Conservation (phyloP, 345 rosid species). For the Hibiscus mutabilis region DNA sequence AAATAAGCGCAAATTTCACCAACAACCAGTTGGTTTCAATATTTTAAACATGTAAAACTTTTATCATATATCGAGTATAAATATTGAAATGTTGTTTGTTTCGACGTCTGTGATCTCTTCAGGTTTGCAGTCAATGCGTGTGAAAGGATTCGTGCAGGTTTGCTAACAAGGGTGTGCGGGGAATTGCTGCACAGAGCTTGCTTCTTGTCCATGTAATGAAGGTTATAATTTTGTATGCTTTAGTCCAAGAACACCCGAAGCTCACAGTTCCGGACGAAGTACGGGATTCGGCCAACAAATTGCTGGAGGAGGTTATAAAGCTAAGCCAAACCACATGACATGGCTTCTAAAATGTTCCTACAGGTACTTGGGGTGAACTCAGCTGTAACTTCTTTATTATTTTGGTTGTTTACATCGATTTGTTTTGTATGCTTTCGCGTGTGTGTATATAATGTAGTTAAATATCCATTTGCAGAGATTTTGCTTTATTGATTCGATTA, state of each 20-base stretch:
- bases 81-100: background rate
- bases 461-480: no score
- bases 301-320: slow-evolving; percentile 49
- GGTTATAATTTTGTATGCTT: slow-evolving; percentile 43
- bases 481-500: no score
- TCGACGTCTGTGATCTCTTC: slow-evolving; percentile 11
- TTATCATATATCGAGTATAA: background rate
- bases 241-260: slow-evolving; percentile 42
- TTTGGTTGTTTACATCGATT: background rate
- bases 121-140: slow-evolving; percentile 66
- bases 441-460: no score
- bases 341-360: background rate
- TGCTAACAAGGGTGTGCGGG: slow-evolving; percentile 49
- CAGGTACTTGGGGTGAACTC: background rate
- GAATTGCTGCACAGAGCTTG: slow-evolving; percentile 29
- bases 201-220: slow-evolving; percentile 54
- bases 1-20: no score
- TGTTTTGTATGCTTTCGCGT: background rate
- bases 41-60: background rate
- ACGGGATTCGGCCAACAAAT: slow-evolving; percentile 36
- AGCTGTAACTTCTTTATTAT: background rate
- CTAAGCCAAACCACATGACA: slow-evolving; percentile 31
- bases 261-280: slow-evolving; percentile 49
- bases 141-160: slow-evolving; percentile 53
- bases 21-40: background rate